A percentile compares a stretch with the other conserved stretches of the same genome.
These are phyloP conservation scores for Fomitopsis betulina DNA, from an alignment of 1,284 basidiomycete genomes.

Conservation along the genomic window DNA sequence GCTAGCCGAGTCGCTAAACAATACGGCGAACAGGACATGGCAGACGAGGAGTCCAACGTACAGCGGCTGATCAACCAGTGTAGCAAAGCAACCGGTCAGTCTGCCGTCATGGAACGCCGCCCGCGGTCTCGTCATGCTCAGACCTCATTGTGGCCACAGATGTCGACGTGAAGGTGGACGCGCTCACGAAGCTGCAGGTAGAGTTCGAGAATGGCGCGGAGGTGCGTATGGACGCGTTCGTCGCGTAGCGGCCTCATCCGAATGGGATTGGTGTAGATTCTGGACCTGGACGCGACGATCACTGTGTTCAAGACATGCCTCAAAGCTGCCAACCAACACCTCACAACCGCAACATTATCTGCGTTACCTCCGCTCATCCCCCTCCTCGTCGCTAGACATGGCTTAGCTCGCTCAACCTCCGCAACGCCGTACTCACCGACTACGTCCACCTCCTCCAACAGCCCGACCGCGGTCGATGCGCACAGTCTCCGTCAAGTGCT, in stretches of 20 bases:
- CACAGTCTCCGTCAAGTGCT: constrained; percentile 61
- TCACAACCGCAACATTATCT: constrained; percentile 69
- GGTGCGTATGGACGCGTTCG: constrained; percentile 35
- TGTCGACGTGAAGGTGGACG: constrained; percentile 76
- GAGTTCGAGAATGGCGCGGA: constrained; percentile 67
- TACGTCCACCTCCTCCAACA: constrained; percentile 41
- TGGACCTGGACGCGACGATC: constrained; percentile 66
- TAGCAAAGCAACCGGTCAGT: constrained; percentile 58
- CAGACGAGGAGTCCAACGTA: constrained; percentile 46
- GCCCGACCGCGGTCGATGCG: constrained; percentile 43
- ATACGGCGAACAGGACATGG: constrained; percentile 24
- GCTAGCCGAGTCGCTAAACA: constrained; percentile 2
- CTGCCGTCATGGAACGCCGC: constrained; percentile 1
- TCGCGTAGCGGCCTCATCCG: constrained; percentile 56
- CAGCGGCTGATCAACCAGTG: constrained; percentile 64
- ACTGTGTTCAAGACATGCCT: constrained; percentile 69
- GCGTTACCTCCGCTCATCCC: constrained; percentile 61
- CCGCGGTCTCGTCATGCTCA: neutral
- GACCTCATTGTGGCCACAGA: constrained; percentile 37
- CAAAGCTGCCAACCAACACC: constrained; percentile 76
- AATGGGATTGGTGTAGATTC: constrained; percentile 61
- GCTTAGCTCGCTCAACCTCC: constrained; percentile 29
- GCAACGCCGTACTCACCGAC: constrained; percentile 47
- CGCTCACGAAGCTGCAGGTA: constrained; percentile 67
- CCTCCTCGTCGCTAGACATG: constrained; percentile 42